Evolutionary conservation across 208 protist species (phyloP), one percentile per base, ranked within the genome.

Genomic region (Angomonas deanei): DNA sequence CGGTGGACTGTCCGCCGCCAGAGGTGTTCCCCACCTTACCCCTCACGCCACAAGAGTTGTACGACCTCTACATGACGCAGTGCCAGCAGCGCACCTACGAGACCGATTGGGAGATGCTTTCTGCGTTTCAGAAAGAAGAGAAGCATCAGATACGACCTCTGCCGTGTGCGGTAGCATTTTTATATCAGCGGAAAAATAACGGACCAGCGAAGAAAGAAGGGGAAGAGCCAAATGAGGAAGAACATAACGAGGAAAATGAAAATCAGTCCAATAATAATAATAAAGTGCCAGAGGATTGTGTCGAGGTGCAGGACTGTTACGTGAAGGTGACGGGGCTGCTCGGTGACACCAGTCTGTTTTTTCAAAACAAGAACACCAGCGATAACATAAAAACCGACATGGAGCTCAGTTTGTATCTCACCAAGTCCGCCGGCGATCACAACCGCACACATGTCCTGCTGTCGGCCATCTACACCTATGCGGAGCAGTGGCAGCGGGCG

Each of bases 141-240:
- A 50, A 68, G 1, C 27, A 8, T 0, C 17, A 48, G 10, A 66
- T 80, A 26, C 76, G 75, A 0, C 82, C 82, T 19, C 38, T 89
- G 39, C 82, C 82, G 15, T 89, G 82, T 28, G 82, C 76, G 11
- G 73, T 89, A 27, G 82, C 76, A 0, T 89, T 89, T 61, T 63
- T 81, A 17, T 86, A 84, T 42, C 65, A 58, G 3, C 26, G 39
- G 8, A 46, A 50, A 3, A 15, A 15, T 0, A 19, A 46, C 3
- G 2, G 6, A 1, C 15, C 66, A 17, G 58, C 32, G 0, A 28
- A 0, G 26, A 23, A 32, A 13, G n/a, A n/a, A n/a, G n/a, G n/a
- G n/a, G n/a, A n/a, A n/a, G n/a, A n/a, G n/a, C n/a, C n/a, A n/a
- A n/a, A n/a, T 42, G 15, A 42, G 8, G 15, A 42, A n/a, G 15